These are phyloP conservation scores for Paecilomyces formosus DNA, from an alignment of 2,329 filamentous ascomycete genomes.

Conservation along the genomic window DNA sequence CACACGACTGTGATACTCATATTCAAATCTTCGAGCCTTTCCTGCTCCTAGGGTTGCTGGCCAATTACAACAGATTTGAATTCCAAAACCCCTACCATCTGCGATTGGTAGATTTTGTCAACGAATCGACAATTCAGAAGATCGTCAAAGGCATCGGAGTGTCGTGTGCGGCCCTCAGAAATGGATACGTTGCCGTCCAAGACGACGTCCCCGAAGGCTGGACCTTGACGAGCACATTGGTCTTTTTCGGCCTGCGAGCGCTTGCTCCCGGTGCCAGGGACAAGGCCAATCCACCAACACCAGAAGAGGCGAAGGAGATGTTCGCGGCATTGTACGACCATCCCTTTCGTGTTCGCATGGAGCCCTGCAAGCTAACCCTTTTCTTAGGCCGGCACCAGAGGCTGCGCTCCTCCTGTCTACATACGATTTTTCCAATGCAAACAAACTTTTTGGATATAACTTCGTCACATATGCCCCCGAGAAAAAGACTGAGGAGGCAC, in stretches of 20 bases:
- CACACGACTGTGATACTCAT: slow-evolving; percentile 67
- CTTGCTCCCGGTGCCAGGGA: slow-evolving; percentile 63
- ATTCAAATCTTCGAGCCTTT: slow-evolving; percentile 65
- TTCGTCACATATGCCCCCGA: slow-evolving; percentile 60
- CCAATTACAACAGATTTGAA: slow-evolving; percentile 99
- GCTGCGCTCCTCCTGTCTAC: slow-evolving; percentile 74
- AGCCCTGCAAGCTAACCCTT: slow-evolving; percentile 14
- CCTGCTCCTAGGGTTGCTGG: slow-evolving; percentile 73
- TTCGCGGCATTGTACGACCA: slow-evolving; percentile 66
- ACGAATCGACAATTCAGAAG: slow-evolving; percentile 76
- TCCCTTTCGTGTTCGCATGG: slow-evolving; percentile 8
- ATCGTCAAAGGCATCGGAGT: slow-evolving; percentile 70
- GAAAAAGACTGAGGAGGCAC: slow-evolving; percentile 58
- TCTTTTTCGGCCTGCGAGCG: slow-evolving; percentile 74
- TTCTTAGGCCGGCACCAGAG: slow-evolving; percentile 63
- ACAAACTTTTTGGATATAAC: slow-evolving; percentile 89
- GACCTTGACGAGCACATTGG: slow-evolving; percentile 72
- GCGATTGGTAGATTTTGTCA: slow-evolving; percentile 89
- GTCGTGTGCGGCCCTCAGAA: slow-evolving; percentile 60
- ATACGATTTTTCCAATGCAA: slow-evolving; percentile 90
- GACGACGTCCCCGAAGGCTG: slow-evolving; percentile 88
- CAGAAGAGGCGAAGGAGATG: slow-evolving; percentile 73
- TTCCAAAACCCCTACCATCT: slow-evolving; percentile 94
- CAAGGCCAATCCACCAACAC: slow-evolving; percentile 54
- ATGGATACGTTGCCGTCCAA: slow-evolving; percentile 75